These are phyloP conservation scores for Cyberlindnera sargentensis DNA, from an alignment of 805 yeast genomes.

Conservation along the genomic window DNA sequence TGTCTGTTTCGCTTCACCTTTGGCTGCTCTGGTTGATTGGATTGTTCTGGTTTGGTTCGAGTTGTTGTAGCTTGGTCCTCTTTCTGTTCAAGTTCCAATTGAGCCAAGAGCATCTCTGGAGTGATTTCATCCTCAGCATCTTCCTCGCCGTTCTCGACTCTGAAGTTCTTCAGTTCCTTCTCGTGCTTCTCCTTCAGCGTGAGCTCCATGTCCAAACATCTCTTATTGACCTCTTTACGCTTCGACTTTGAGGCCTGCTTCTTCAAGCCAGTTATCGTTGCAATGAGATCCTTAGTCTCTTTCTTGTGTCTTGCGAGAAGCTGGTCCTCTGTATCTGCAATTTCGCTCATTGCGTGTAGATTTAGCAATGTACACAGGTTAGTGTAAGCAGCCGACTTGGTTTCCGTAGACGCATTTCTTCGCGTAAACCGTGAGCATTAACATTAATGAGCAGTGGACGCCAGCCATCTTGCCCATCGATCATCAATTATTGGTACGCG, in stretches of 20 bases:
- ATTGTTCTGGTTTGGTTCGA: constrained; percentile 7
- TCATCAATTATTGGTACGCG: too few relatives aligned
- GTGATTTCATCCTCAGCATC: constrained; percentile 39
- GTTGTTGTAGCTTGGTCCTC: constrained; percentile 10
- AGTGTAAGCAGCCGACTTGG: too few relatives aligned
- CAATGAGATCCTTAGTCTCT: constrained; percentile 59
- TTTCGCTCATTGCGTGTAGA: constrained; percentile 1
- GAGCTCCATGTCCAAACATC: constrained; percentile 53
- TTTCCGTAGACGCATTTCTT: too few relatives aligned
- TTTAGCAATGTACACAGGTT: too few relatives aligned
- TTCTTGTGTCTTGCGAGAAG: constrained; percentile 56
- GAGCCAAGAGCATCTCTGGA: constrained; percentile 63
- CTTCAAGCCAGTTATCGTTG: constrained; percentile 66
- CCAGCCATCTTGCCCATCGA: too few relatives aligned
- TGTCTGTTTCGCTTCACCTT: constrained; percentile 65
- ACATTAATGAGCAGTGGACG: too few relatives aligned
- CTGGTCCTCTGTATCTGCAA: constrained; percentile 40
- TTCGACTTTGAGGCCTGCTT: constrained; percentile 80
- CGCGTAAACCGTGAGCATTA: too few relatives aligned
- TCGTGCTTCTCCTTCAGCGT: constrained; percentile 49
- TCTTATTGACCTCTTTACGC: constrained; percentile 54
- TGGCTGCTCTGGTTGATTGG: constrained; percentile 25
- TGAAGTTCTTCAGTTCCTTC: constrained; percentile 34
- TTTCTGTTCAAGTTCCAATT: constrained; percentile 37
- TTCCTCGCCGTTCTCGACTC: constrained; percentile 29